phyloP scores from a whole-genome alignment of 345 rosid genomes.

The Excoecaria cochinchinensis region DNA sequence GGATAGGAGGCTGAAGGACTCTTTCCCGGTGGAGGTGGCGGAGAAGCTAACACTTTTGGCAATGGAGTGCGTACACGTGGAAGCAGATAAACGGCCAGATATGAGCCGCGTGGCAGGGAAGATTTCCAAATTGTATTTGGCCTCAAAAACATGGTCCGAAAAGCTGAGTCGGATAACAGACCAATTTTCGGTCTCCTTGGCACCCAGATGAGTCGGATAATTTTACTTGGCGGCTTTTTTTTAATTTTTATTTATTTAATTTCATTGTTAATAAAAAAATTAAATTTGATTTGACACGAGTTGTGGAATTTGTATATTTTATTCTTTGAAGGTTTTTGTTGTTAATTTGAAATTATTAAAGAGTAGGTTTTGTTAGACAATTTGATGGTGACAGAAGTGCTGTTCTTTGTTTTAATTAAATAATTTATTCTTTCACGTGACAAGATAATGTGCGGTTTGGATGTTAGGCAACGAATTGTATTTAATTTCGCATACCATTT shows the following conservation, averaged over 20 bases:
- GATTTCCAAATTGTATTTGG: constrained; percentile 65
- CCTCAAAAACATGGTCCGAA: constrained; percentile 59
- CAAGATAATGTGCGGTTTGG: too few relatives aligned
- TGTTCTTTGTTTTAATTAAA: too few relatives aligned
- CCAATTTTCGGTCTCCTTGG: constrained; percentile 61
- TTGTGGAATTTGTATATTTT: neutral
- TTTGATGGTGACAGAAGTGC: constrained; percentile 8
- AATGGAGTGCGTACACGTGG: constrained; percentile 61
- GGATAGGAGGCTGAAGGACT: constrained; percentile 67
- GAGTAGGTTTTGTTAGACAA: neutral
- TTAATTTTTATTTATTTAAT: neutral
- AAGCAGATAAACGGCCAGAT: constrained; percentile 64
- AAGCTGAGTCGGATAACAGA: constrained; percentile 37
- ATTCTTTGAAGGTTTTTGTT: too few relatives aligned
- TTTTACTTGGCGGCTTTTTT: neutral
- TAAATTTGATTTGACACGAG: constrained; percentile 5
- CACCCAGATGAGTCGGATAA: constrained; percentile 43
- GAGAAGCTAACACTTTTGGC: constrained; percentile 58
- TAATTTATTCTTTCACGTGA: too few relatives aligned
- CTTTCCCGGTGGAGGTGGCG: constrained; percentile 72
- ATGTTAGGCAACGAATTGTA: too few relatives aligned
- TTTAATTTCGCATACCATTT: too few relatives aligned
- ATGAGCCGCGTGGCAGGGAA: constrained; percentile 86
- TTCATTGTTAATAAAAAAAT: too few relatives aligned
- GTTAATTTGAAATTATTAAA: too few relatives aligned